Evolutionary conservation across 768 basidiomycete genomes (phyloP).

Genomic region (Rhodotorula kratochvilovae): DNA sequence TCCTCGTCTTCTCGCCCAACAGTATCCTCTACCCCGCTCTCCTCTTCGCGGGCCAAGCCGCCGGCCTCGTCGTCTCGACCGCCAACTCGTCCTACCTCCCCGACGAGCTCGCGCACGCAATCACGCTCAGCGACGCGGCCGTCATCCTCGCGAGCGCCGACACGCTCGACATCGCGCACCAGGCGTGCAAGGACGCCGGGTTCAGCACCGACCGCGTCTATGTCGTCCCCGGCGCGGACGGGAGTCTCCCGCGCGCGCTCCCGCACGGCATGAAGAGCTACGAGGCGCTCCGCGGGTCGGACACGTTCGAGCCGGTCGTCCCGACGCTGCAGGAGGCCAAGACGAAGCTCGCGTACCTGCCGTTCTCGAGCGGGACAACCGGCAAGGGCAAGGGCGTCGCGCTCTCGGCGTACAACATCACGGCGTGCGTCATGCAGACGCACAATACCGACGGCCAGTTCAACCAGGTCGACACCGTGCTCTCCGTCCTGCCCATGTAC

Average conservation of each 20-base stretch:
- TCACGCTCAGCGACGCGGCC: conserved; percentile 60
- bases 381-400: conserved; percentile 68
- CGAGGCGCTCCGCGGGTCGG: conserved; percentile 42
- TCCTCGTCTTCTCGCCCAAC: conserved; percentile 38
- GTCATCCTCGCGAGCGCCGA: conserved; percentile 58
- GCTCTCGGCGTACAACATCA: conserved; percentile 41
- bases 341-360: conserved; percentile 55
- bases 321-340: conserved; percentile 54
- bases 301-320: conserved; percentile 52
- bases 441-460: conserved; percentile 27
- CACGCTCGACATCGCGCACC: conserved; percentile 48
- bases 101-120: conserved; percentile 66
- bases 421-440: conserved; percentile 15
- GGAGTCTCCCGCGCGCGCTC: conserved; percentile 58
- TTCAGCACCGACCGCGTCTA: conserved; percentile 56
- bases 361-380: conserved; percentile 60
- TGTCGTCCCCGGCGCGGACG: conserved; percentile 54
- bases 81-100: conserved; percentile 70
- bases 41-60: conserved; percentile 51
- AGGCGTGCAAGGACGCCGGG: conserved; percentile 43
- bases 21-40: conserved; percentile 26
- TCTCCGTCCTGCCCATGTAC: conserved; percentile 9
- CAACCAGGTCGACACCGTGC: conserved; percentile 7
- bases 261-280: conserved; percentile 47
- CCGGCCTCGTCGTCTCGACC: conserved; percentile 64